Evolutionary conservation across 345 rosid genomes (phyloP).

Genomic region (Salix udensis): DNA sequence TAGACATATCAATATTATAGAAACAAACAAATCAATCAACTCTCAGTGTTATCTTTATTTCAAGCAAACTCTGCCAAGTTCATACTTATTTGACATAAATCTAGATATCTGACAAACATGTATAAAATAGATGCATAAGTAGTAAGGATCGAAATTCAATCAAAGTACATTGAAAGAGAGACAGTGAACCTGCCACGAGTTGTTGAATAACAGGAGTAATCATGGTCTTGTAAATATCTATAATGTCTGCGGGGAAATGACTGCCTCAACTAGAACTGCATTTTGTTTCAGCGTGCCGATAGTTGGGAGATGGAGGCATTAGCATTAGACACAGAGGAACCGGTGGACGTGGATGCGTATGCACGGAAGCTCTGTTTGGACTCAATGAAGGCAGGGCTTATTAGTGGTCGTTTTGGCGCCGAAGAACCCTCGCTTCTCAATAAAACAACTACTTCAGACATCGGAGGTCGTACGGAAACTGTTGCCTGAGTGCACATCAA

Average conservation of each 20-base stretch:
- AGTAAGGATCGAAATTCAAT: background rate
- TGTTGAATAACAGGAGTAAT: background rate
- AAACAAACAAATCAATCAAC: background rate
- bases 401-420: background rate
- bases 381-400: conserved; percentile 21
- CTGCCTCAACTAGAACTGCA: no score
- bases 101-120: background rate
- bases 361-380: background rate
- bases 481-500: conserved; percentile 30
- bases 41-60: background rate
- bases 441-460: conserved; percentile 28
- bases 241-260: no score
- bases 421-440: conserved; percentile 16
- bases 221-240: background rate
- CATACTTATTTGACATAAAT: background rate
- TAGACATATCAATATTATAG: background rate
- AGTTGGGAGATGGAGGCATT: conserved; percentile 19
- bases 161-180: background rate
- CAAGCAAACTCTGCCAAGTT: background rate
- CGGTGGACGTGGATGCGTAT: conserved; percentile 6
- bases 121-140: background rate
- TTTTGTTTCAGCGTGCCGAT: conserved; percentile 18
- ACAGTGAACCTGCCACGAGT: background rate
- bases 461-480: conserved; percentile 18
- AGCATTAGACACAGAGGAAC: conserved; percentile 20